These are phyloP conservation scores for Aspergillus uvarum DNA, from an alignment of 2,329 filamentous ascomycete genomes.

Conservation along the genomic window DNA sequence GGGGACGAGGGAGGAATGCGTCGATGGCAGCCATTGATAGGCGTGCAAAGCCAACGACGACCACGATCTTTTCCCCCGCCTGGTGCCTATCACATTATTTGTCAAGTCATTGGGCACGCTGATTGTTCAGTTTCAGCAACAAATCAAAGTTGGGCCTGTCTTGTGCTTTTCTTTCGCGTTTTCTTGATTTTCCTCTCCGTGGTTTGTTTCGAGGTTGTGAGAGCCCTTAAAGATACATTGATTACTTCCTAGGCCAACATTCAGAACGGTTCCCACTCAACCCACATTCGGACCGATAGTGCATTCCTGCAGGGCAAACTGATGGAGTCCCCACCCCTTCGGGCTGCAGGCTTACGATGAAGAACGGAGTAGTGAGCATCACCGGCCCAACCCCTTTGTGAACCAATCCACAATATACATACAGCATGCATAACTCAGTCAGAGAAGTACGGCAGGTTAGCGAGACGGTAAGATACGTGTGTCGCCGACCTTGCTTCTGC, in stretches of 20 bases:
- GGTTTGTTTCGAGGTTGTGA: constrained; percentile 2
- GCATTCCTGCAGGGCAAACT: constrained; percentile 19
- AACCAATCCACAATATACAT: background rate
- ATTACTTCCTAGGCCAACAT: constrained; percentile 9
- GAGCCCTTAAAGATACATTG: constrained; percentile 7
- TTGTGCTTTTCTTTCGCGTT: background rate
- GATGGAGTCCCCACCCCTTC: background rate
- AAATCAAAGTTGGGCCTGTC: background rate
- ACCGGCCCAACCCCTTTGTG: background rate
- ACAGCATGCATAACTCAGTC: background rate
- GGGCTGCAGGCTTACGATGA: background rate
- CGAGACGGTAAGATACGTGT: background rate
- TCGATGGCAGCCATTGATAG: constrained; percentile 2
- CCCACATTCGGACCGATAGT: constrained; percentile 21
- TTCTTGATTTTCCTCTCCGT: background rate
- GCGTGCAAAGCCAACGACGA: background rate
- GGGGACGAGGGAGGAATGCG: background rate
- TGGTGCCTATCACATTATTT: constrained; percentile 1
- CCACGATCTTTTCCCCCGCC: background rate
- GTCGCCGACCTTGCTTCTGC: background rate
- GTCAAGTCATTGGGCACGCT: background rate
- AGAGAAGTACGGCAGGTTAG: background rate
- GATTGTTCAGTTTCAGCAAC: background rate
- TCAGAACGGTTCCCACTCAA: constrained; percentile 10
- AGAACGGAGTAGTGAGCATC: background rate